Evolutionary conservation across 2,329 filamentous ascomycete genomes (phyloP).

Genomic region (Fusarium stilboides): DNA sequence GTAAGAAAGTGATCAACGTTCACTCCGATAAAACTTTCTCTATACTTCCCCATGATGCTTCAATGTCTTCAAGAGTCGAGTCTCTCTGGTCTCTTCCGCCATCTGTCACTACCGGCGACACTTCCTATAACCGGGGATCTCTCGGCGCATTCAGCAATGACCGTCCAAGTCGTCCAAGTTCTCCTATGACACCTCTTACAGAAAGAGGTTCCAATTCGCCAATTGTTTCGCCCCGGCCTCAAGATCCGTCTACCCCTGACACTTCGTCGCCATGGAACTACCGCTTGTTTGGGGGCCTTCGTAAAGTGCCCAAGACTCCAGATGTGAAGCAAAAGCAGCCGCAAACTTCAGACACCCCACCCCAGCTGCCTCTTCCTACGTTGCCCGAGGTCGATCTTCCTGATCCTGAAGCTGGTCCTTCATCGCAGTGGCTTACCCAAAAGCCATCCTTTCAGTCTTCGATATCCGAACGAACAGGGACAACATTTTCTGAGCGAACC

Average conservation of each 20-base stretch:
- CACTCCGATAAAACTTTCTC: constrained; percentile 73
- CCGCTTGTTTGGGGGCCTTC: constrained; percentile 68
- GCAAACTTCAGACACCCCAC: constrained; percentile 47
- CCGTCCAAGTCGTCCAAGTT: constrained; percentile 63
- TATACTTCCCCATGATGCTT: constrained; percentile 57
- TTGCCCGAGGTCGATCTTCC: constrained; percentile 50
- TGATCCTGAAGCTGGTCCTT: constrained; percentile 37
- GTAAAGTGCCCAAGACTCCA: constrained; percentile 61
- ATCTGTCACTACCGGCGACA: constrained; percentile 62
- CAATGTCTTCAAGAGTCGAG: constrained; percentile 50
- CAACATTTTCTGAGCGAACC: constrained; percentile 65
- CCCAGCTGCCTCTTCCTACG: constrained; percentile 49
- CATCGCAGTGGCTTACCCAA: constrained; percentile 39
- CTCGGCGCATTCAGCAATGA: constrained; percentile 65
- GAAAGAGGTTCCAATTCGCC: constrained; percentile 55
- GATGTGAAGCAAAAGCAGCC: constrained; percentile 61
- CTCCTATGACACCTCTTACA: constrained; percentile 64
- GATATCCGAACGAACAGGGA: constrained; percentile 54
- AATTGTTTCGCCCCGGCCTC: constrained; percentile 28
- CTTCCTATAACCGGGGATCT: constrained; percentile 65
- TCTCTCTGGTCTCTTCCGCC: constrained; percentile 59
- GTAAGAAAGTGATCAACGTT: constrained; percentile 63
- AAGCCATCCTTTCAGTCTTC: constrained; percentile 48
- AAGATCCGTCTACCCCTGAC: constrained; percentile 36
- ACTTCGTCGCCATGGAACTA: constrained; percentile 66